Evolutionary conservation across 2,329 filamentous ascomycete genomes (phyloP), one percentile per base, ranked within the genome.

Genomic region (Diaporthe longicolla): DNA sequence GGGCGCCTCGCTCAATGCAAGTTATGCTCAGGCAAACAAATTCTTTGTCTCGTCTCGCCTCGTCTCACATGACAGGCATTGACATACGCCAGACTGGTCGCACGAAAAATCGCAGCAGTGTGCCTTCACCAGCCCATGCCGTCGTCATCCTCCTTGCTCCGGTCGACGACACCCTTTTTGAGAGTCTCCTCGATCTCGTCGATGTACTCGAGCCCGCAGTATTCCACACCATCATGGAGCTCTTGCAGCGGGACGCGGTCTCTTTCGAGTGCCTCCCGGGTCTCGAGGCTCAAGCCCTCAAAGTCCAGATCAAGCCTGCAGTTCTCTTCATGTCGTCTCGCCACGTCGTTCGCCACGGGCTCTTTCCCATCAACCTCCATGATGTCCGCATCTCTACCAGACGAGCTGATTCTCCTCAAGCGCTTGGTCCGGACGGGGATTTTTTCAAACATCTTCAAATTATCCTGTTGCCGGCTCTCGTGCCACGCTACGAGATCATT

Each of bases 401-500:
- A 26, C 7, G 17, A 55, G 15, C 55, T 11, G 5, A 63, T 19
- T 11, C 13, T 69, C 29, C 43, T 57, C 2, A 75, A 37, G 1
- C n/a, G 35, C 48, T 10, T 74, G 4, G 72, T 74, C 13, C 48
- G 57, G 17, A 32, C 19, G 9, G 68, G 66, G 17, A 10, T 15
- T 11, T 72, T 68, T 4, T 72, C 54, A 26, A 52, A 75, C 76
- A 77, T 79, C 54, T 79, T 80, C 17, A 76, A 48, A 65, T 84
- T 85, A 21, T 81, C 82, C 68, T 85, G 87, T 78, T 91, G 89
- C 7, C 79, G 74, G 2, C 79, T 79, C 71, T 88, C 85, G 40
- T 83, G 84, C 8, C 79, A 76, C 2, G 85, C 84, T 9, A 89
- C 77, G 7, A 92, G 82, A 3, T 87, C 88, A 58, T 79, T 80